phyloP scores from a whole-genome alignment of 2,329 filamentous ascomycete genomes.

The Fusarium vanettenii region DNA sequence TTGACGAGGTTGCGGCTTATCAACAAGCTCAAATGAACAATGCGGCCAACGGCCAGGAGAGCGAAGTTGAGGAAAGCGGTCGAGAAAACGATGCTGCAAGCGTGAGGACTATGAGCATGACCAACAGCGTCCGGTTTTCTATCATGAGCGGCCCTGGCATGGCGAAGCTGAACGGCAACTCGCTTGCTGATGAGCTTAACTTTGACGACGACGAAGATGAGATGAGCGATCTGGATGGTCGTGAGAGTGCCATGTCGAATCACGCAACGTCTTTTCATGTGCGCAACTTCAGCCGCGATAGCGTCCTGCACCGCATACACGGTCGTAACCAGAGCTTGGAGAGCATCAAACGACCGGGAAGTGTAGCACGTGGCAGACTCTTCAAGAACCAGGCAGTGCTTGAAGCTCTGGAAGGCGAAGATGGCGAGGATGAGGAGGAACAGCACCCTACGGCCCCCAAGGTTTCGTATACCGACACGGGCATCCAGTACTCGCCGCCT shows the following conservation, averaged over 20 bases:
- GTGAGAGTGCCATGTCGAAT: slow-evolving; percentile 69
- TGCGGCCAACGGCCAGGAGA: slow-evolving; percentile 55
- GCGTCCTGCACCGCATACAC: slow-evolving; percentile 61
- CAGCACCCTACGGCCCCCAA: slow-evolving; percentile 48
- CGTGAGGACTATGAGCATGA: slow-evolving; percentile 76
- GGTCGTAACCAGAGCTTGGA: slow-evolving; percentile 69
- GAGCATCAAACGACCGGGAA: slow-evolving; percentile 66
- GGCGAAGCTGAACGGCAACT: slow-evolving; percentile 73
- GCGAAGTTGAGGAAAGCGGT: slow-evolving; percentile 69
- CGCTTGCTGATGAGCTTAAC: slow-evolving; percentile 89
- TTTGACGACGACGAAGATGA: slow-evolving; percentile 87
- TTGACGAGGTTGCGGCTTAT: slow-evolving; percentile 85
- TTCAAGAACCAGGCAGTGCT: slow-evolving; percentile 66
- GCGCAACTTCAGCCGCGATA: slow-evolving; percentile 69
- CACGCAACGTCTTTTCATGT: slow-evolving; percentile 57
- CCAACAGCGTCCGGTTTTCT: slow-evolving; percentile 80
- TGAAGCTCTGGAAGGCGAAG: slow-evolving; percentile 66
- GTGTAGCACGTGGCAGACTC: slow-evolving; percentile 64
- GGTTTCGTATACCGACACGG: slow-evolving; percentile 76
- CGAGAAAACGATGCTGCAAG: slow-evolving; percentile 79
- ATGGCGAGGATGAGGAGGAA: slow-evolving; percentile 63
- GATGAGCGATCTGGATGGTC: slow-evolving; percentile 77
- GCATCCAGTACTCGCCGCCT: slow-evolving; percentile 86
- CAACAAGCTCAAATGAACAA: slow-evolving; percentile 65
- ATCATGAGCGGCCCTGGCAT: slow-evolving; percentile 68